Evolutionary conservation across 2,329 filamentous ascomycete genomes (phyloP), one percentile per base, ranked within the genome.

Genomic region (Raffaelea deltoideospora): DNA sequence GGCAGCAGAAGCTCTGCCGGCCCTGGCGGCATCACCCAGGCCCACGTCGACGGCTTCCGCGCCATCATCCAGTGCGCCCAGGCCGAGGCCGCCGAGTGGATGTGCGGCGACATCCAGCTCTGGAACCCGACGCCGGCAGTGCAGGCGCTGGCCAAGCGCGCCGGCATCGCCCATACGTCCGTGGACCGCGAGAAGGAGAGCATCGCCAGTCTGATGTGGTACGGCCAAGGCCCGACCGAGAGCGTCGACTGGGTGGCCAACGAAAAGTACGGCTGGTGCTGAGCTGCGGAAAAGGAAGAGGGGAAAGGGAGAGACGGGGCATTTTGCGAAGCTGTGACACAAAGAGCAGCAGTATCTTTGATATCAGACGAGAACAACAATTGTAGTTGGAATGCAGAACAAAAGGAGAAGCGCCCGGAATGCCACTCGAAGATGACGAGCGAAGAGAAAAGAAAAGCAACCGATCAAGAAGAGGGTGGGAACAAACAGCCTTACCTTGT

Each of bases 221-320:
- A 80, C 48, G 76, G 72, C 3, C 54, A 62, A 2, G 69, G 63
- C 5, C 49, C 58, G 2, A 59, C 54, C 1, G 60, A 64, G 6
- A 60, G 69, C 19, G 56, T 84, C 6, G 72, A 81, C 34, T 88
- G 82, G 81, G 57, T 84, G 35, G 70, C 65, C 11, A 84, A 81
- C 49, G 79, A 87, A 56, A 86, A 84, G 58, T 86, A 72, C 57
- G 79, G 65, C 1, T 88, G 81, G 81, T 84, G 77, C 52, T 87
- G 52, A 60, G 45, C 29, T 3, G 26, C 24, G 3, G 6, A 21
- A 14, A 10, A 22, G 14, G 22, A 24, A 7, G 7, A 24, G 22
- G 22, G 22, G 22, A 24, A 7, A 24, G 7, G 22, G 22, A 24
- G 22, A 7, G n/a, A n/a, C n/a, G n/a, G n/a, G n/a, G n/a, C n/a